Evolutionary conservation across 1,284 basidiomycete genomes (phyloP), one percentile per base, ranked within the genome.

Genomic region (Malassezia nana): DNA sequence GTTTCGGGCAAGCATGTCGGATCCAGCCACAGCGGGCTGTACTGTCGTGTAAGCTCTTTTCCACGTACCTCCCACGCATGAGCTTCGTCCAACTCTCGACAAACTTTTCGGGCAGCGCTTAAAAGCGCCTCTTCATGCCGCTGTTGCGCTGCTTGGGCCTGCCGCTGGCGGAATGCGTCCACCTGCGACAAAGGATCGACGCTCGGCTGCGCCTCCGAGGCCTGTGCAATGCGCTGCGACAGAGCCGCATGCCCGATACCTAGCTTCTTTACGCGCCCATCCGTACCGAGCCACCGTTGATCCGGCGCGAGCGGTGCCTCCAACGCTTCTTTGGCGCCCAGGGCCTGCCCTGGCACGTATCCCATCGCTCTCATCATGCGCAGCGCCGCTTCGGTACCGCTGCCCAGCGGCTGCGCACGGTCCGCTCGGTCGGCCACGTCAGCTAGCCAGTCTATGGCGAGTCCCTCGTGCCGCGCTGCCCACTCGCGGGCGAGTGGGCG

Each of bases 351-450:
- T 0, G 54, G 43, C 20, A 57, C 31, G 43, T 63, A 67, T 0
- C 65, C 65, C 65, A 67, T 67, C 10, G 63, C 63, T 3, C 57
- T 49, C 65, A 67, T 67, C 63, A 67, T 67, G 15, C 51, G 40
- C 58, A 61, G 55, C 42, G 63, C 65, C 15, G 50, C 51, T 4
- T 15, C 20, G 6, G 42, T 57, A 4, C 53, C 53, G 5, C 28
- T 20, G 25, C 53, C 53, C 8, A 35, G n/a, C n/a, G 48, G 13
- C 33, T 28, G 47, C 25, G 30, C 51, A 22, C 10, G 13, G 25
- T 49, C 47, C 13, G 20, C 32, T 7, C 22, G 22, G 6, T 9
- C 35, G n/a, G 40, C 32, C 20, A 30, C 46, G 9, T 42, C 35
- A 6, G 45, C 48, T 7, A 44, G 12, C 20, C 50, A 22, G 20